These are phyloP conservation scores for Trichoderma sp. DNA, from an alignment of 2,329 filamentous ascomycete species.

Conservation along the genomic window DNA sequence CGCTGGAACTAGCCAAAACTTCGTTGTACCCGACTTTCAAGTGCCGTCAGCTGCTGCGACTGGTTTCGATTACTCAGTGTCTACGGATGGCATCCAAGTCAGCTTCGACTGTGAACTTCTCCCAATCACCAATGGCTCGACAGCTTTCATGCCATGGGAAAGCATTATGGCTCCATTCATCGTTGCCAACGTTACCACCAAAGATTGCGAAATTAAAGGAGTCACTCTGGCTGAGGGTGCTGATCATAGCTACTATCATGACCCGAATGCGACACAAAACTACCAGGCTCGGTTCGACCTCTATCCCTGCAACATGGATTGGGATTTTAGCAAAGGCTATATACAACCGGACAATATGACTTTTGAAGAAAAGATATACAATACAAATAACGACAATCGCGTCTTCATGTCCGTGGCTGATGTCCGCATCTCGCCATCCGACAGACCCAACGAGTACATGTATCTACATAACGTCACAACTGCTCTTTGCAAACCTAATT, in stretches of 20 bases:
- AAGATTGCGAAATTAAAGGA: conserved; percentile 35
- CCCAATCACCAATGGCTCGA: conserved; percentile 33
- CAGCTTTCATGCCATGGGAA: conserved; percentile 32
- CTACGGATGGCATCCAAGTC: conserved; percentile 34
- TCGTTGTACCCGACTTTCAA: conserved; percentile 9
- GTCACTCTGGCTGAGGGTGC: conserved; percentile 35
- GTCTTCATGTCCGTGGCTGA: conserved; percentile 19
- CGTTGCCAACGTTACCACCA: conserved; percentile 34
- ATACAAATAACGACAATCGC: conserved; percentile 1
- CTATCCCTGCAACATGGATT: conserved; percentile 37
- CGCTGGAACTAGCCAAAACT: conserved; percentile 4
- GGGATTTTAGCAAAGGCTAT: conserved; percentile 32
- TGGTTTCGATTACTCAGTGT: conserved; percentile 4
- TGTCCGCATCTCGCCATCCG: conserved; percentile 1
- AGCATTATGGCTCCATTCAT: conserved; percentile 34
- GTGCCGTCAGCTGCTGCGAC: neutral
- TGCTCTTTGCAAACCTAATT: conserved; percentile 23
- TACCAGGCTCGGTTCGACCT: conserved; percentile 34
- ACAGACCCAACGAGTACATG: neutral
- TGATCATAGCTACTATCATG: conserved; percentile 34
- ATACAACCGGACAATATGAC: conserved; percentile 24
- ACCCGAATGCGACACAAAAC: conserved; percentile 36
- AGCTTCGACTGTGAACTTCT: conserved; percentile 35
- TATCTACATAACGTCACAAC: conserved; percentile 32
- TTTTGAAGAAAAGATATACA: conserved; percentile 3